Evolutionary conservation across 352 stramenopile genomes (phyloP).

Genomic region (Pythium dissimile): DNA sequence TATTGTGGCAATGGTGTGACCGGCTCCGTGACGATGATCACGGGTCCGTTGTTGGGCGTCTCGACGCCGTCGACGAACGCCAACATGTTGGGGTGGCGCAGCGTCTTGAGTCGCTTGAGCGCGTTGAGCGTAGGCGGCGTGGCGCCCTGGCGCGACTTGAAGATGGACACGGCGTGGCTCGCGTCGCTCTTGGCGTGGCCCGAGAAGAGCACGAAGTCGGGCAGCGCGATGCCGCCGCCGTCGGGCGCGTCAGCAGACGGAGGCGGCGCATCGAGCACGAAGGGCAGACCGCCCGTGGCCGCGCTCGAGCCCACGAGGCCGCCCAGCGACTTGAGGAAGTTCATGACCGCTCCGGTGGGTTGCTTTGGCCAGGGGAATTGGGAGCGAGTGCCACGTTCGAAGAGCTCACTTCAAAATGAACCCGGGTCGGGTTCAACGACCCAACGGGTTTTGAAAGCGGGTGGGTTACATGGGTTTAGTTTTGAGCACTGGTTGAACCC

Average conservation of each 20-base stretch:
- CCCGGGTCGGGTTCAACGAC: no score
- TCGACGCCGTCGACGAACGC: slow-evolving; percentile 82
- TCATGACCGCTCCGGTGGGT: slow-evolving; percentile 52
- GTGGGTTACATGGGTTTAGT: no score
- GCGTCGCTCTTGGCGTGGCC: slow-evolving; percentile 85
- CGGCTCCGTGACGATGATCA: slow-evolving; percentile 94
- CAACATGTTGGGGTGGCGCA: slow-evolving; percentile 94
- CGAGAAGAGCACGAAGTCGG: slow-evolving; percentile 83
- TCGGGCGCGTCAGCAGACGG: neutral
- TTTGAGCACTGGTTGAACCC: no score
- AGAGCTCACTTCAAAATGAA: no score
- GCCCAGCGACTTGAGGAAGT: slow-evolving; percentile 87
- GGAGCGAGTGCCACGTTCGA: neutral
- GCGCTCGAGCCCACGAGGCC: slow-evolving; percentile 60
- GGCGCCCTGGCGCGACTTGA: slow-evolving; percentile 87
- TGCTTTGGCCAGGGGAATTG: no score
- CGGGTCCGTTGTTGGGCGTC: slow-evolving; percentile 74
- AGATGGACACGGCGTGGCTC: slow-evolving; percentile 82
- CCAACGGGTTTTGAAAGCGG: no score
- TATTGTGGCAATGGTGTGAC: slow-evolving; percentile 89
- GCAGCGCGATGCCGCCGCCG: slow-evolving; percentile 38
- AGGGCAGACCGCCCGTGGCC: slow-evolving; percentile 69
- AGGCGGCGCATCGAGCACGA: slow-evolving; percentile 34
- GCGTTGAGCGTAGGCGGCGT: slow-evolving; percentile 86
- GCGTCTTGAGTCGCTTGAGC: slow-evolving; percentile 90